Evolutionary conservation across 305 asterid species (phyloP), one percentile per base, ranked within the genome.

Genomic region (Rubia peregrina): DNA sequence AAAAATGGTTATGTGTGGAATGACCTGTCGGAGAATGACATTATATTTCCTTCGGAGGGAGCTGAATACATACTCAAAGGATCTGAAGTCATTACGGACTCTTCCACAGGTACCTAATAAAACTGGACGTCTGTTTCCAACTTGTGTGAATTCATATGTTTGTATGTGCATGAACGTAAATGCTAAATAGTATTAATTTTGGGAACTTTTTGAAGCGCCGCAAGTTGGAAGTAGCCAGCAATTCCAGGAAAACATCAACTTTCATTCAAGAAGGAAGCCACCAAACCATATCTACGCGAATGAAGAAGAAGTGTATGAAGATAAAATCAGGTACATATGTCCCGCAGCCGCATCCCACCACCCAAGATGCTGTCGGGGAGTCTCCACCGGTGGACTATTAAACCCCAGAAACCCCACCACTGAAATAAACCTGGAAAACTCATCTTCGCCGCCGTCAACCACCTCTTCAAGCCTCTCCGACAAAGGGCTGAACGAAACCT

Each of bases 21-120:
- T 80, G 96, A 88, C 74, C 78, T 90, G 63, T 68, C 81, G 9
- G 91, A 83, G 67, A 84, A 84, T 77, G 96, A 90, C 69, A 77
- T 79, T 7, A 84, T 90, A 61, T 80, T 74, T 73, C 95, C 96
- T 9, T 86, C 85, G 7, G 92, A 92, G 75, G 94, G 98, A 19
- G 86, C 89, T 67, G 98, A 92, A 68, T 89, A 88, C 74, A 88
- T 89, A 0, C 95, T 92, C 71, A 92, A 92, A 78, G 98, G 98
- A 1, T 89, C 96, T 43, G 94, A 89, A 76, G 49, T 89, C 14
- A 56, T 55, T 7, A 46, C 82, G 19, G 77, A 80, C 55, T 83
- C 79, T 30, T 82, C 82, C 82, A 78, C 82, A 36, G 96, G 91
- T 84, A 53, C 43, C 38, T 33, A 33, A 33, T 33, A 2, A 33